Conservation (phyloP, 1,284 basidiomycete genomes). For the Apiotrichum mycotoxinovorans region DNA sequence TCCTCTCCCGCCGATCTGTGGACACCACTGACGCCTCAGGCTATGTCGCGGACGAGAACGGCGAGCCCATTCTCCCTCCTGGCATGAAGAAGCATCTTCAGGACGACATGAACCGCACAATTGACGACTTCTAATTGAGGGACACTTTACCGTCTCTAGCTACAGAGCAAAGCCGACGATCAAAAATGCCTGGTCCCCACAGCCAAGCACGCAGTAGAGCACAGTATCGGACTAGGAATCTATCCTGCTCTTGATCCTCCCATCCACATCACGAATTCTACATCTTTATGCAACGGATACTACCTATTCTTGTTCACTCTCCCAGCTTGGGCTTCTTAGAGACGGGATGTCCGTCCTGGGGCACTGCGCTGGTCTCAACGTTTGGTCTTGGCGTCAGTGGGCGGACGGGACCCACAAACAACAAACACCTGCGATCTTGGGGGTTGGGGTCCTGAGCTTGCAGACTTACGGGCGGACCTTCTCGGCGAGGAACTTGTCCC, state of each 20-base stretch:
- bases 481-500: conserved; percentile 70
- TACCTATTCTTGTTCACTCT: neutral
- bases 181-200: too few species aligned
- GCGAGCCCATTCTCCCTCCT: conserved; percentile 69
- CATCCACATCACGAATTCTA: neutral
- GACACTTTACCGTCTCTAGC: too few species aligned
- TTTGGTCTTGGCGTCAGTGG: neutral
- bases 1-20: too few species aligned
- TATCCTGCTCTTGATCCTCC: too few species aligned
- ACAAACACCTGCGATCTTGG: neutral
- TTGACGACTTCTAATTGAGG: conserved; percentile 59
- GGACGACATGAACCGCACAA: conserved; percentile 79
- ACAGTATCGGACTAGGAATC: neutral
- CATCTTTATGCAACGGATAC: neutral
- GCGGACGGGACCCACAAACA: neutral
- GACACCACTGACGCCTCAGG: too few species aligned
- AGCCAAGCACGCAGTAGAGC: too few species aligned
- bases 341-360: neutral
- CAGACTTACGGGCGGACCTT: conserved; percentile 5
- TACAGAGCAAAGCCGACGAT: too few species aligned
- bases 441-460: neutral
- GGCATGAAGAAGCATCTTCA: conserved; percentile 82
- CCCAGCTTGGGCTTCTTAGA: neutral
- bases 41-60: conserved; percentile 51
- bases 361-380: neutral